Conservation (phyloP, 1,284 basidiomycete species). For the Trichosporon inkin region DNA sequence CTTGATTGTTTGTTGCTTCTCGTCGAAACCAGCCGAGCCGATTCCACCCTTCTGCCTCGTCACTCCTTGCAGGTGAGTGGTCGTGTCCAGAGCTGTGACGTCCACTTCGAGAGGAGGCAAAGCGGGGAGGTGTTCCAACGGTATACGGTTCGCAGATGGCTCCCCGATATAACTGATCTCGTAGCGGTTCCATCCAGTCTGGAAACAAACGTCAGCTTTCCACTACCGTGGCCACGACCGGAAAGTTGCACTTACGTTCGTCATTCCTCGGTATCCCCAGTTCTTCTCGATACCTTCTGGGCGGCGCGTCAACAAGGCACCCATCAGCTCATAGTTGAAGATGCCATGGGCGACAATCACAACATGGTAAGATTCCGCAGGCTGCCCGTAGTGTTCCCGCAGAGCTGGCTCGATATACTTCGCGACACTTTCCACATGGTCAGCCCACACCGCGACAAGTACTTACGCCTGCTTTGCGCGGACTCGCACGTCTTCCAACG, state of each 20-base stretch:
- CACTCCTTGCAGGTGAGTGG: slow-evolving; percentile 48
- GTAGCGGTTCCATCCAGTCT: slow-evolving; percentile 53
- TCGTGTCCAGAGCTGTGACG: slow-evolving; percentile 45
- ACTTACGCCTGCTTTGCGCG: slow-evolving; percentile 48
- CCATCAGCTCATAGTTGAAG: slow-evolving; percentile 50
- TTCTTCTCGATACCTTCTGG: slow-evolving; percentile 39
- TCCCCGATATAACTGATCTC: slow-evolving; percentile 24
- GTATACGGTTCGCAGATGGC: background rate
- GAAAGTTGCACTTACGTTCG: slow-evolving; percentile 40
- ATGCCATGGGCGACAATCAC: slow-evolving; percentile 51
- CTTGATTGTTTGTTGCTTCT: slow-evolving; percentile 68
- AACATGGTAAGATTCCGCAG: slow-evolving; percentile 31
- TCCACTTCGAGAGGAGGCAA: slow-evolving; percentile 34
- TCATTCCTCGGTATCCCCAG: slow-evolving; percentile 51
- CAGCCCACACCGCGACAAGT: background rate
- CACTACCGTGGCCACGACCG: no score
- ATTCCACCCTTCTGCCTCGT: slow-evolving; percentile 72
- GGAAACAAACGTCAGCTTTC: background rate
- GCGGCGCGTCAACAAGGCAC: slow-evolving; percentile 41
- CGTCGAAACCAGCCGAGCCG: slow-evolving; percentile 66
- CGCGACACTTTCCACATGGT: slow-evolving; percentile 30
- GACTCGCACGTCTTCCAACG: slow-evolving; percentile 44
- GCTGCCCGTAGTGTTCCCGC: slow-evolving; percentile 28
- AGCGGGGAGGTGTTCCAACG: background rate
- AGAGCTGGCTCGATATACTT: slow-evolving; percentile 45